These are phyloP conservation scores for Candida anutae DNA, from an alignment of 1,139 yeast species.

Conservation along the genomic window DNA sequence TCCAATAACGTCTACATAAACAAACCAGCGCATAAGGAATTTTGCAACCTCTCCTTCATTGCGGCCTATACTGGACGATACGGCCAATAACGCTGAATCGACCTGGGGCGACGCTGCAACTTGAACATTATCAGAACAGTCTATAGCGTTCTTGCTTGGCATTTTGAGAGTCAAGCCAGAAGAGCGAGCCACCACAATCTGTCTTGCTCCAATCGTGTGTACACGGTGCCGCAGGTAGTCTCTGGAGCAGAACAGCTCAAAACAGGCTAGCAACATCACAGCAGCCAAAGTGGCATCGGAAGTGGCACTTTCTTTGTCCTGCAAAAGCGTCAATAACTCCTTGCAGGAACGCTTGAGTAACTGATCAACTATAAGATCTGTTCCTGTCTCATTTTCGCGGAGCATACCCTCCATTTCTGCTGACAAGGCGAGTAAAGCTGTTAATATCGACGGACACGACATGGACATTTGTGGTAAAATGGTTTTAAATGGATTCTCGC, in stretches of 20 bases:
- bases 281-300: slow-evolving; percentile 65
- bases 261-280: slow-evolving; percentile 54
- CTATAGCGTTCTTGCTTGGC: slow-evolving; percentile 1
- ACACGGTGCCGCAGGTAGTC: slow-evolving; percentile 52
- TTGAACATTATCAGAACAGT: neutral
- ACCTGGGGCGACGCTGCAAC: neutral
- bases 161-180: slow-evolving; percentile 14
- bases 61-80: neutral
- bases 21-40: slow-evolving; percentile 66
- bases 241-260: slow-evolving; percentile 46
- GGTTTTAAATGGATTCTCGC: slow-evolving; percentile 60
- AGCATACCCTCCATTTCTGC: slow-evolving; percentile 41
- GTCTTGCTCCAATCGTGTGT: slow-evolving; percentile 64
- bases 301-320: slow-evolving; percentile 45
- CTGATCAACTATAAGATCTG: slow-evolving; percentile 32
- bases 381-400: slow-evolving; percentile 25
- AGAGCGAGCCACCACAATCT: slow-evolving; percentile 52
- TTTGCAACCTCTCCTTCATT: slow-evolving; percentile 40
- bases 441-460: slow-evolving; percentile 49
- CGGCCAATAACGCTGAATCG: no score
- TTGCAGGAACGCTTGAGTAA: slow-evolving; percentile 49
- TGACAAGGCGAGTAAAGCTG: slow-evolving; percentile 61
- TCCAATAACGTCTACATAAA: slow-evolving; percentile 64
- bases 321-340: slow-evolving; percentile 46
- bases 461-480: slow-evolving; percentile 66